Base-by-base conservation (phyloP, 2,329 filamentous ascomycete genomes). In the Claviceps sp. region DNA sequence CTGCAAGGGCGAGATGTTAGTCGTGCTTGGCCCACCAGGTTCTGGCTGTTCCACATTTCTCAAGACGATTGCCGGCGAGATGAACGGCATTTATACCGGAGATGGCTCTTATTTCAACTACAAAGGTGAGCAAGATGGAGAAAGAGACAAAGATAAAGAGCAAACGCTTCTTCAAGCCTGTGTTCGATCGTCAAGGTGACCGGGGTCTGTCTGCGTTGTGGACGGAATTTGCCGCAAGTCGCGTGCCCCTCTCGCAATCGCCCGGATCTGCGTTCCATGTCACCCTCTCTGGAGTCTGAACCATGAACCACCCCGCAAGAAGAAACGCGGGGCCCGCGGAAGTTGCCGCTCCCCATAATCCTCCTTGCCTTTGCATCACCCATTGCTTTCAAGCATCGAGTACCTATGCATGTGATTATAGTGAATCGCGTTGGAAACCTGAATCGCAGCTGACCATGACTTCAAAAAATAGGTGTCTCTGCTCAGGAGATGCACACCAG, bases 41-140 rank as follows among this genome's bases (percentile, higher is more conserved):
- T 76, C 77, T n/a, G 85, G 85, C 51, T 95, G 89, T 66, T 88
- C 85, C 16, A 94, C 89, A 2, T 83, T 94, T 56, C 73, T 95
- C 53, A 94, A 94, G 72, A 87, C 87, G 0, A 79, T 94, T 58
- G 80, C 87, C 3, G 88, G 89, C 54, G 87, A 94, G 67, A 87
- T 85, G 22, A 84, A 89, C 58, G 89, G 89, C 49, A 82, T 94
- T 59, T 81, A 77, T 58, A 73, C 93, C 14, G 85, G 88, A 47
- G 70, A 84, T 3, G 70, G 72, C 11, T 83, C 85, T 0, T 81
- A 87, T 56, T 81, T 95, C 63, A 91, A 94, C 69, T 95, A 94
- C 62, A 85, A 93, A 65, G 85, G 82, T 74, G 65, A 63, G 65
- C 59, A 14, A 52, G n/a, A 37, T 34, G 34, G 9, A 34, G 30